These are phyloP conservation scores for Tephrocybe sp. DNA, from an alignment of 768 basidiomycete species.

Conservation along the genomic window DNA sequence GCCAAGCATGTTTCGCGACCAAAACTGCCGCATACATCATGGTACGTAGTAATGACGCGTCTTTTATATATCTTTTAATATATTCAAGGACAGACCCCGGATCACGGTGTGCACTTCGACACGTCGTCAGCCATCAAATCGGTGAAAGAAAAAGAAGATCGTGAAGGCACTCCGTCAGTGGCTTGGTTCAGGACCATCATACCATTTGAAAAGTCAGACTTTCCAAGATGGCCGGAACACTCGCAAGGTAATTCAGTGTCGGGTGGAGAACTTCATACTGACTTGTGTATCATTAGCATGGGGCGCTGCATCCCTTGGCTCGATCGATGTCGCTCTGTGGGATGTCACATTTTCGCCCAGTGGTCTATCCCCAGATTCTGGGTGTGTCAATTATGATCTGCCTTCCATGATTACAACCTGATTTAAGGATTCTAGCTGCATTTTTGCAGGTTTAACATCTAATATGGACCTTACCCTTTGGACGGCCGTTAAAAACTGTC, in stretches of 20 bases:
- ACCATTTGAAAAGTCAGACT: conserved; percentile 48
- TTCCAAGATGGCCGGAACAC: conserved; percentile 46
- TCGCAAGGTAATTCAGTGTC: conserved; percentile 40
- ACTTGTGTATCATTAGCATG: conserved; percentile 47
- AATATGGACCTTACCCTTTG: conserved; percentile 77
- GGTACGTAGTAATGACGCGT: conserved; percentile 36
- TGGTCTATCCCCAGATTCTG: conserved; percentile 54
- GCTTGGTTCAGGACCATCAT: conserved; percentile 79
- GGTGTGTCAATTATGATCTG: conserved; percentile 39
- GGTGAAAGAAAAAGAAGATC: conserved; percentile 26
- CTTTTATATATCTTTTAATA: neutral
- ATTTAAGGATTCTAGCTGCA: conserved; percentile 45
- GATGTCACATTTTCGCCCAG: conserved; percentile 69
- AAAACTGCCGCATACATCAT: conserved; percentile 68
- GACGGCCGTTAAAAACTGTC: conserved; percentile 61
- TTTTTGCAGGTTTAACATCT: conserved; percentile 67
- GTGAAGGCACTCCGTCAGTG: conserved; percentile 35
- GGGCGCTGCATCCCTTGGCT: conserved; percentile 68
- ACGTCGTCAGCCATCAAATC: conserved; percentile 50
- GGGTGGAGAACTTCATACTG: neutral
- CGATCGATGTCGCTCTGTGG: conserved; percentile 64
- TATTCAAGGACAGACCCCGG: conserved; percentile 58
- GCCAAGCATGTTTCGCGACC: conserved; percentile 67
- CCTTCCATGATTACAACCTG: neutral
- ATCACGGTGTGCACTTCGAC: conserved; percentile 70